phyloP scores from a whole-genome alignment of 163 green algal genomes.

The Botryococcus braunii region DNA sequence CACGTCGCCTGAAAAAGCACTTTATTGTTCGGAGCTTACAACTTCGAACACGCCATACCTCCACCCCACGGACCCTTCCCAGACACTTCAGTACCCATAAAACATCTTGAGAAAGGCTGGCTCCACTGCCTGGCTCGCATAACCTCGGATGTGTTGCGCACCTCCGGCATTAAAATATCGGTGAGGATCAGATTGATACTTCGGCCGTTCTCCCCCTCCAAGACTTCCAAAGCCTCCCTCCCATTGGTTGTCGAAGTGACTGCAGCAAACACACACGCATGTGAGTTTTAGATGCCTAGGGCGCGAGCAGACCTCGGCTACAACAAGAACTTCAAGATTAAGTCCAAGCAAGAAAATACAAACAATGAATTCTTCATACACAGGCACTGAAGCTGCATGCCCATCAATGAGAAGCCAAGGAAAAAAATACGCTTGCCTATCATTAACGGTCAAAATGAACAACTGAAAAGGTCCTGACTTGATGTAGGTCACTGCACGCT shows the following conservation, averaged over 20 bases:
- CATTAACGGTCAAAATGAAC: too few species aligned
- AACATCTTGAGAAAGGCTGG: too few species aligned
- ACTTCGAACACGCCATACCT: too few species aligned
- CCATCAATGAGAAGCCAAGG: too few species aligned
- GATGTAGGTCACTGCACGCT: too few species aligned
- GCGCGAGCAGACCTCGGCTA: neutral
- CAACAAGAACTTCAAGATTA: neutral
- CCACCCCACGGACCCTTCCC: too few species aligned
- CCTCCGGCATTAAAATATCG: slow-evolving; percentile 27
- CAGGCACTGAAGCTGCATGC: neutral
- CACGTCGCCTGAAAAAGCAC: too few species aligned
- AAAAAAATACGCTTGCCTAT: too few species aligned
- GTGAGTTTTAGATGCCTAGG: neutral
- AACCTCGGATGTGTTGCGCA: neutral
- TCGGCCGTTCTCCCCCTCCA: slow-evolving; percentile 8
- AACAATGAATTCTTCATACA: neutral
- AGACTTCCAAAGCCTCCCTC: slow-evolving; percentile 13
- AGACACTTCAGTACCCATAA: too few species aligned
- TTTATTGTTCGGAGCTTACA: too few species aligned
- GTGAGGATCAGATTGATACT: slow-evolving; percentile 22
- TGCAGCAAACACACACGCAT: slow-evolving; percentile 1
- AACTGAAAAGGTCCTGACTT: too few species aligned
- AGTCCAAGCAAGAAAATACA: neutral
- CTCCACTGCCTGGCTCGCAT: too few species aligned
- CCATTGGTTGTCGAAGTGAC: slow-evolving; percentile 18